Evolutionary conservation across 495 filamentous ascomycete genomes (phyloP).

Genomic region (Xylaria sp.): DNA sequence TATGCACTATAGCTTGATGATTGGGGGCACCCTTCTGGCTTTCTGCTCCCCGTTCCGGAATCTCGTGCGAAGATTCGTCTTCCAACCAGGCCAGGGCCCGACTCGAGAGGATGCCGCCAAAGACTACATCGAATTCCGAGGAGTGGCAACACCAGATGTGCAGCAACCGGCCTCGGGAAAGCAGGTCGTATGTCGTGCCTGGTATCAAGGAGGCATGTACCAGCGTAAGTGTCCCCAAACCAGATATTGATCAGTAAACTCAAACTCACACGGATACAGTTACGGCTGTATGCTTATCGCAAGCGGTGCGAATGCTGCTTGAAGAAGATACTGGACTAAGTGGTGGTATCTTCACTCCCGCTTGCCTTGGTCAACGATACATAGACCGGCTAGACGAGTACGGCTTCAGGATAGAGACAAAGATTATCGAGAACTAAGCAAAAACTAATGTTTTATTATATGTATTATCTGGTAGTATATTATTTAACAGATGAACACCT

Average conservation of each 20-base stretch:
- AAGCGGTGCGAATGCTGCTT: conserved; percentile 76
- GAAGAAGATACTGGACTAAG: conserved; percentile 66
- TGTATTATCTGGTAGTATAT: not conserved
- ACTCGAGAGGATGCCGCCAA: conserved; percentile 60
- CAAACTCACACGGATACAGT: conserved; percentile 50
- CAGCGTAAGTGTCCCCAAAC: conserved; percentile 49
- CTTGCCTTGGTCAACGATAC: conserved; percentile 78
- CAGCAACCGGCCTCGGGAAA: conserved; percentile 47
- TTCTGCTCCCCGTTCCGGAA: conserved; percentile 47
- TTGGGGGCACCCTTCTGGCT: conserved; percentile 59
- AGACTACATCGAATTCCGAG: conserved; percentile 70
- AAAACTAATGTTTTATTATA: conserved; percentile 3
- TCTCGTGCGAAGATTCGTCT: conserved; percentile 51
- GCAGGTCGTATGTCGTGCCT: conserved; percentile 65
- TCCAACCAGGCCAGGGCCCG: conserved; percentile 73
- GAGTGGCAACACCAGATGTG: conserved; percentile 68
- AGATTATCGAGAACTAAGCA: conserved; percentile 41
- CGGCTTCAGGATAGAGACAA: conserved; percentile 69
- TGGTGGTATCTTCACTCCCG: conserved; percentile 81
- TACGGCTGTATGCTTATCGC: conserved; percentile 70
- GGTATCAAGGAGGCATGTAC: conserved; percentile 70
- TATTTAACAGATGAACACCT: not conserved
- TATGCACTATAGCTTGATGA: conserved; percentile 62
- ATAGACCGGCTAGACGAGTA: conserved; percentile 71
- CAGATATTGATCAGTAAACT: not conserved